Conservation (phyloP, 2,329 filamentous ascomycete species). For the Xylaria sp. region DNA sequence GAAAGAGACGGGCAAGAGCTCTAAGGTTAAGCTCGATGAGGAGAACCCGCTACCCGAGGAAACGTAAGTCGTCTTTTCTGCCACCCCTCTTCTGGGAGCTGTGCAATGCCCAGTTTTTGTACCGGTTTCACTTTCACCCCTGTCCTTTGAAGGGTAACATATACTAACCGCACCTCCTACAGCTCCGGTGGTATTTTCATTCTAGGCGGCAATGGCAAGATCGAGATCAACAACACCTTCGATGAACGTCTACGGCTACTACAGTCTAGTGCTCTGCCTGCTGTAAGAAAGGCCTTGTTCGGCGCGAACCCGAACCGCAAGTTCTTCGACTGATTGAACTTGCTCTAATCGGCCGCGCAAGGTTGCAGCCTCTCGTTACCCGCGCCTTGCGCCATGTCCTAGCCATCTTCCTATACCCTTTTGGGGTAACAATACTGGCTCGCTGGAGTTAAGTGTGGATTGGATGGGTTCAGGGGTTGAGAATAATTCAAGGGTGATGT, state of each 20-base stretch:
- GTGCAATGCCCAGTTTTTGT: neutral
- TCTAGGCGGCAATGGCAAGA: slow-evolving; percentile 86
- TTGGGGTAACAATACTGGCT: neutral
- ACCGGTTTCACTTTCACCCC: neutral
- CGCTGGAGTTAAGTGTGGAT: slow-evolving; percentile 3
- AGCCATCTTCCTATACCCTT: slow-evolving; percentile 4
- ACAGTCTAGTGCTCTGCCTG: slow-evolving; percentile 84
- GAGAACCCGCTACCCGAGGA: slow-evolving; percentile 80
- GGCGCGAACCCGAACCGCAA: slow-evolving; percentile 95
- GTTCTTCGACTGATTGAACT: slow-evolving; percentile 81
- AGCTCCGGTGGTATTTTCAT: slow-evolving; percentile 88
- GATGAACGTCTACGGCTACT: slow-evolving; percentile 89
- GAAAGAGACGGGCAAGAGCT: slow-evolving; percentile 76
- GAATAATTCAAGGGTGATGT: slow-evolving; percentile 5
- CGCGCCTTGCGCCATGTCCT: neutral
- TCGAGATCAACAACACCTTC: slow-evolving; percentile 98
- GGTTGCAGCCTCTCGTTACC: neutral
- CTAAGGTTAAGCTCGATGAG: slow-evolving; percentile 79
- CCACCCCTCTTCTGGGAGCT: slow-evolving; percentile 30
- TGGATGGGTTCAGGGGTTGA: slow-evolving; percentile 5
- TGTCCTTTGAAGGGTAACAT: neutral
- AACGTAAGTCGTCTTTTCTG: slow-evolving; percentile 69
- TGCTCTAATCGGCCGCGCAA: neutral
- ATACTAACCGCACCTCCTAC: slow-evolving; percentile 37
- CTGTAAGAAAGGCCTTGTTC: slow-evolving; percentile 86